Evolutionary conservation across 768 basidiomycete species (phyloP), one percentile per base, ranked within the genome.

Genomic region (Macrolepiota fuliginosa): DNA sequence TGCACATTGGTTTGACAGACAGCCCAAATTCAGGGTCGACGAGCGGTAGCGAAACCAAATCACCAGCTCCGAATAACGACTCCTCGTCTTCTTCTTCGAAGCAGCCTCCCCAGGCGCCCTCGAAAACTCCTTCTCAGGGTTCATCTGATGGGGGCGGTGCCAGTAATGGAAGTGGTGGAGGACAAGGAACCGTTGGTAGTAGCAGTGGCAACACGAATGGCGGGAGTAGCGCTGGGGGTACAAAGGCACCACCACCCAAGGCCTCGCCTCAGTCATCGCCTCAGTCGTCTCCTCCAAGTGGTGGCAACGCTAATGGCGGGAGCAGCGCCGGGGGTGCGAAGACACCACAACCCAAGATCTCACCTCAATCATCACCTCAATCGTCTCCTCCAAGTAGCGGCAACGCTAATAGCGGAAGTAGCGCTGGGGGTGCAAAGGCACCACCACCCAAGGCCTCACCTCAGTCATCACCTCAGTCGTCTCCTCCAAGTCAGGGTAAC

Each of bases 1-100:
- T 39, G 5, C n/a, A 22, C 22, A 4, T 27, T 19, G 11, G 27
- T 19, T 57, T 45, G 9, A 45, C 32, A 35, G 24, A 17, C 19
- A 49, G 29, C 37, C 17, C 56, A n/a, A 45, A 57, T 19, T 47
- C 29, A 32, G 56, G 56, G 45, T 47, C 56, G 35, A 27, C 56
- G 19, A 22, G 32, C 9, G 35, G 56, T 13, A 37, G 46, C 13
- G 32, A 15, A 15, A 36, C 13, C 46, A 57, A 57, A 32, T 54
- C 53, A 53, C 17, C 51, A 54, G 35, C 19, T 15, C 53, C 37
- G 53, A 19, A 17, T 13, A 39, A 17, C 36, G 6, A 35, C 19
- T 54, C 53, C 25, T 9, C 24, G 12, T 49, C 47, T 24, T 27
- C 22, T 13, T 27, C 47, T 24, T 7, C 3, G 29, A 32, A 32